Conservation (phyloP, 208 protist species). For the Angomonas deanei region DNA sequence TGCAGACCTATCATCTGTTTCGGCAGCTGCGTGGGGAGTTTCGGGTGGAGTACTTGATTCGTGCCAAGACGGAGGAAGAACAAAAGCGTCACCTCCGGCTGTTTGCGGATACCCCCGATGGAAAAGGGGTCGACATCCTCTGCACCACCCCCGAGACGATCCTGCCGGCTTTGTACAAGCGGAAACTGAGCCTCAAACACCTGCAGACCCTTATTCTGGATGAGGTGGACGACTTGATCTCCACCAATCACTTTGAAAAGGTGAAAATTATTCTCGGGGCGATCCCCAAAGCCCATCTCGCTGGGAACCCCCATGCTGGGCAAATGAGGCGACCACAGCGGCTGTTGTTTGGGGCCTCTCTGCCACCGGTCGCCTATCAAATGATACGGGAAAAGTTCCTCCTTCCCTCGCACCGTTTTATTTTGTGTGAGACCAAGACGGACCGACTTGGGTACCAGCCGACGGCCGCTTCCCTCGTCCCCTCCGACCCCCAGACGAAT, state of each 20-base stretch:
- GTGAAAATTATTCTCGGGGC: conserved; percentile 75
- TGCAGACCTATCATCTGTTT: conserved; percentile 48
- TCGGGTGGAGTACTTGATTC: conserved; percentile 32
- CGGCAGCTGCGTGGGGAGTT: conserved; percentile 25
- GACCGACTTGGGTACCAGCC: conserved; percentile 29
- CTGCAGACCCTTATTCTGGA: conserved; percentile 72
- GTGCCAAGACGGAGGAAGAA: conserved; percentile 61
- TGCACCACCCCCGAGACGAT: conserved; percentile 70
- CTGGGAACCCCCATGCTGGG: neutral
- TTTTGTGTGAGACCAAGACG: conserved; percentile 47
- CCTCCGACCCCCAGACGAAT: neutral
- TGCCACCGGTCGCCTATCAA: conserved; percentile 66
- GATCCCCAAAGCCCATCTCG: conserved; percentile 34
- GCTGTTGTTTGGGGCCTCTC: conserved; percentile 57
- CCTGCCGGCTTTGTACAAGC: conserved; percentile 60
- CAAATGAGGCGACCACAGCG: conserved; percentile 56
- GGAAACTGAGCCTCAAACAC: conserved; percentile 49
- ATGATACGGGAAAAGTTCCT: conserved; percentile 74
- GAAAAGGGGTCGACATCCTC: conserved; percentile 58
- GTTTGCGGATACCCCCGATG: conserved; percentile 24
- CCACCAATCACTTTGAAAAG: conserved; percentile 79
- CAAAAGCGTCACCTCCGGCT: conserved; percentile 47
- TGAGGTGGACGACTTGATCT: conserved; percentile 80
- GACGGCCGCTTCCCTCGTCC: neutral
- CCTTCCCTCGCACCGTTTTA: conserved; percentile 72